Base-by-base conservation (phyloP, 495 filamentous ascomycete species). In the Trichoderma asperelloides region DNA sequence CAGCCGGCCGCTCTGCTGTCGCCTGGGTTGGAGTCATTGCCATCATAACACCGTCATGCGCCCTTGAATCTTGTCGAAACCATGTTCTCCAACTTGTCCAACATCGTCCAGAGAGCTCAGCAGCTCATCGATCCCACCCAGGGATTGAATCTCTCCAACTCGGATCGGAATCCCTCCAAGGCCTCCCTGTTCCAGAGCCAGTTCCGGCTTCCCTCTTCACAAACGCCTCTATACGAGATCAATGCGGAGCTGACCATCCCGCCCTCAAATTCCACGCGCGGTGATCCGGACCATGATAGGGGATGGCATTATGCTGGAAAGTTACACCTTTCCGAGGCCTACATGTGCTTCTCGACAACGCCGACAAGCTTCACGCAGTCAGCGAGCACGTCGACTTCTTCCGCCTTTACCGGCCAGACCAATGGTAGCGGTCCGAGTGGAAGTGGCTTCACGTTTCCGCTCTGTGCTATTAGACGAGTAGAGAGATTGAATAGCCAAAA, bases 371-470 rank as follows among this genome's bases (percentile, higher is more conserved):
- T 97, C 74, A 76, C 89, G 65, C 91, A 85, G 63, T 87, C 88
- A 1, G 89, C 93, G 0, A 96, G 86, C 72, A 81, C 85, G 4
- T 87, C 85, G 69, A 86, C 88, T 3, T 93, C 92, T 0, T 91
- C 86, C 30, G 80, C 85, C 33, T 96, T 92, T 78, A 93, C 90
- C 16, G 93, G 93, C 11, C 91, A 94, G 69, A 96, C 92, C 16
- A 89, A 95, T 71, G 92, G 92, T 18, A 90, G 90, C 21, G 93
- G 93, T 0, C 93, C 96, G n/a, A 90, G 91, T 51, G 94, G 94
- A 13, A 96, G 97, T 82, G 95, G 95, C 45, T 98, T 98, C 72
- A 97, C 90, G 13, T 85, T 98, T n/a, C 96, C 95, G 3, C 84
- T 98, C 13, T 97, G 91, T 74, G 89, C 91, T 40, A 91, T 98